Base-by-base conservation (phyloP, 129 eudicot species). In the Calendula officinalis region DNA sequence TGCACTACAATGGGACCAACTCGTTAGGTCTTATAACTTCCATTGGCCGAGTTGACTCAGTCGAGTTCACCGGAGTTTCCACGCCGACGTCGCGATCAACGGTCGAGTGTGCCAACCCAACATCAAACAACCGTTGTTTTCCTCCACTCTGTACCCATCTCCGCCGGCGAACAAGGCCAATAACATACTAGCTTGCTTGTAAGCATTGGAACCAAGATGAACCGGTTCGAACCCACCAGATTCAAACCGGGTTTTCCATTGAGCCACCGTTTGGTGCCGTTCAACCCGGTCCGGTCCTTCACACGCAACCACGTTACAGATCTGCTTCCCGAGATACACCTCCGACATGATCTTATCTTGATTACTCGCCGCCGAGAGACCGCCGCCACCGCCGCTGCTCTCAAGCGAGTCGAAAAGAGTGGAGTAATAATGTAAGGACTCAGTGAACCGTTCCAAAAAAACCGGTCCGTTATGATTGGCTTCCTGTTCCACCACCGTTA, bases 91-190 rank as follows among this genome's bases (percentile, higher is more conserved):
- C 10, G 94, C 66, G 7, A 91, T 82, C 45, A 91, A 74, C 4
- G 97, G 90, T 48, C 97, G 74, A 11, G 87, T 84, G 41, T 90
- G 97, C 97, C 95, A 90, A 11, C 97, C 95, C 68, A 90, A 43
- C 95, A 82, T 83, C 82, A 90, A 67, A 51, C 95, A 87, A 22
- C 97, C 97, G 9, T 78, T 44, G 14, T 73, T 62, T 39, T 86
- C 95, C 67, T 84, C 94, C 68, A 86, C 95, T 8, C 82, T 69
- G 53, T 91, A 91, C 49, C 97, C 97, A 42, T 82, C 95, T 17
- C 86, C 87, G 41, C 94, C 90, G 6, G 80, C 88, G 64, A 84
- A 91, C 43, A 87, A 32, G 0, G 89, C 97, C 69, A 91, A 12
- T 66, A 91, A 38, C 97, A 82, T 80, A 56, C 94, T 86, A 0